phyloP scores from a whole-genome alignment of 2,329 filamentous ascomycete species.

The Venturiaceae sp. region DNA sequence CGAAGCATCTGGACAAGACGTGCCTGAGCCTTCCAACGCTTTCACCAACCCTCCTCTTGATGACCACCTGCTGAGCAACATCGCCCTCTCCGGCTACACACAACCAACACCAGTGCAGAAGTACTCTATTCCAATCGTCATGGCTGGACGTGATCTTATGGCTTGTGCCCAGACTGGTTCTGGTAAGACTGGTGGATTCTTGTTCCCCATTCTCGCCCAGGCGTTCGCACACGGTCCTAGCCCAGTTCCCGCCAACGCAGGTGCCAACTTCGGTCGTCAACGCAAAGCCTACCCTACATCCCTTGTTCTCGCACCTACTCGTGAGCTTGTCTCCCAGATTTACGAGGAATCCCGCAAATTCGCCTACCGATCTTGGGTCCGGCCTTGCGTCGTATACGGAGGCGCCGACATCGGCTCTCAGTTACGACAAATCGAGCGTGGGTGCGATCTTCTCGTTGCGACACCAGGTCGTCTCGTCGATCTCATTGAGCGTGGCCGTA shows the following conservation, averaged over 20 bases:
- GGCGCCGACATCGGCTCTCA: constrained; percentile 98
- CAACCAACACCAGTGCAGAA: constrained; percentile 96
- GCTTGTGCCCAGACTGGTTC: constrained; percentile 99
- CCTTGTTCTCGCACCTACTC: constrained; percentile 88
- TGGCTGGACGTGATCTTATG: constrained; percentile 96
- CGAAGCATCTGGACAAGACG: constrained; percentile 87
- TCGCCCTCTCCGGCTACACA: constrained; percentile 88
- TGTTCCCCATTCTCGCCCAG: constrained; percentile 98
- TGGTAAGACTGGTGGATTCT: constrained; percentile 98
- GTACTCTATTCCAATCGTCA: constrained; percentile 98
- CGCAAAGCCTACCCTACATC: constrained; percentile 97
- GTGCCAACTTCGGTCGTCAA: constrained; percentile 73
- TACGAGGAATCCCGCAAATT: constrained; percentile 98
- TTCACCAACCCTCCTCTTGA: constrained; percentile 96
- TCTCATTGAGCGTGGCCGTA: constrained; percentile 95
- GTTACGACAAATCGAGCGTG: constrained; percentile 94
- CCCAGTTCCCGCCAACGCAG: constrained; percentile 51
- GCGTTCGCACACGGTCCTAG: constrained; percentile 86
- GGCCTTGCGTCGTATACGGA: constrained; percentile 96
- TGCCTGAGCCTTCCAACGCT: constrained; percentile 80
- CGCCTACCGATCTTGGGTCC: constrained; percentile 96
- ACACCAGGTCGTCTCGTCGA: constrained; percentile 96
- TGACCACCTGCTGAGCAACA: constrained; percentile 87
- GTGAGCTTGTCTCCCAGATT: constrained; percentile 97
- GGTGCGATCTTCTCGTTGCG: constrained; percentile 92